Conservation (phyloP, 768 basidiomycete species). For the Exidia glandulosa region DNA sequence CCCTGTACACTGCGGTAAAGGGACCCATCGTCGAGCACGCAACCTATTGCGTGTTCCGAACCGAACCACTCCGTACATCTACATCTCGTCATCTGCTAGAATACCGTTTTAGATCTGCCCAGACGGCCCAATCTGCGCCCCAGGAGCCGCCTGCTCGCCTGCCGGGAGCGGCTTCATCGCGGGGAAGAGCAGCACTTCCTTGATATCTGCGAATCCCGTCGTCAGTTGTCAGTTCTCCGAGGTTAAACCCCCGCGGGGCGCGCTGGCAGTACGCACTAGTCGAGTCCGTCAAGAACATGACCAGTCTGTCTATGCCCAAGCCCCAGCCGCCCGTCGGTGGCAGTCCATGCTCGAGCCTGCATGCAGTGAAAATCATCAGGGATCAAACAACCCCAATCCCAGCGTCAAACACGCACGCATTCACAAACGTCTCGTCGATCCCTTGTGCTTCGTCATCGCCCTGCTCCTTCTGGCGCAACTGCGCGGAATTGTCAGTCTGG, state of each 20-base stretch:
- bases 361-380: background rate
- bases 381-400: background rate
- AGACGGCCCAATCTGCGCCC: constrained; percentile 16
- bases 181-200: constrained; percentile 93
- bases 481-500: constrained; percentile 2
- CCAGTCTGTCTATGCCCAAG: constrained; percentile 86
- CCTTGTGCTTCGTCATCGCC: constrained; percentile 99
- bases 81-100: background rate
- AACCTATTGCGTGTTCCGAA: background rate
- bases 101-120: constrained; percentile 9
- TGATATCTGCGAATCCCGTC: constrained; percentile 55
- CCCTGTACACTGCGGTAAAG: too few species aligned
- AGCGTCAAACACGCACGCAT: constrained; percentile 53
- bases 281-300: constrained; percentile 99
- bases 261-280: constrained; percentile 45
- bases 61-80: background rate
- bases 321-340: constrained; percentile 98
- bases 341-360: constrained; percentile 88
- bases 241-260: background rate
- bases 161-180: constrained; percentile 75
- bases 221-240: background rate
- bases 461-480: constrained; percentile 85
- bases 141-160: constrained; percentile 28
- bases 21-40: too few species aligned
- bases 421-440: constrained; percentile 89